These are phyloP conservation scores for Solanum pimpinellifolium DNA, from an alignment of 257 asterid genomes.

Conservation along the genomic window DNA sequence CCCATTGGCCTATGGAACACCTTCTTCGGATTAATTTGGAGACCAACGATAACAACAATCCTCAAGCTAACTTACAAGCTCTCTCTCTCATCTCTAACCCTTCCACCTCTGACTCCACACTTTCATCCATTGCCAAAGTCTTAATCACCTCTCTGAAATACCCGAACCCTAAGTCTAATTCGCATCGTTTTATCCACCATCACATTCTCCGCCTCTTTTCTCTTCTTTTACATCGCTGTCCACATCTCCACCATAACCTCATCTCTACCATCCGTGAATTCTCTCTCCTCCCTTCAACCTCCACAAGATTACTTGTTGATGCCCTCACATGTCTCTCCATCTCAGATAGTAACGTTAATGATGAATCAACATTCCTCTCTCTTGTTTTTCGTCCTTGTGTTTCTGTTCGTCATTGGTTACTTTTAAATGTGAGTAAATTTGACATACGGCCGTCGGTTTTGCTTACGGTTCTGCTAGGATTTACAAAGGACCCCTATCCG, in stretches of 20 bases:
- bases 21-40: background rate
- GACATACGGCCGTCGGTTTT: conserved; percentile 52
- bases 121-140: conserved; percentile 31
- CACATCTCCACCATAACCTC: conserved; percentile 24
- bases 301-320: conserved; percentile 14
- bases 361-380: conserved; percentile 11
- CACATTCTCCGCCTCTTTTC: conserved; percentile 43
- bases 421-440: conserved; percentile 47
- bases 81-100: conserved; percentile 61
- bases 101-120: conserved; percentile 39
- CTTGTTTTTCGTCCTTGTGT: conserved; percentile 19
- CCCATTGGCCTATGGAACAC: background rate
- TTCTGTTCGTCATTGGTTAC: conserved; percentile 60
- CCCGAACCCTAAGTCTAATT: conserved; percentile 1
- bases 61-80: conserved; percentile 5
- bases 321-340: conserved; percentile 41
- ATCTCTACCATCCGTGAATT: conserved; percentile 21
- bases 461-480: conserved; percentile 60
- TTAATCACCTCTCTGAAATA: conserved; percentile 31
- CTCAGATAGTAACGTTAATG: background rate
- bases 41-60: background rate
- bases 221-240: conserved; percentile 29
- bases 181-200: background rate
- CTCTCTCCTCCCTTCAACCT: conserved; percentile 31
- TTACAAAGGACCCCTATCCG: conserved; percentile 88